These are phyloP conservation scores for Microglena sp. DNA, from an alignment of 139 green algal genomes.

Conservation along the genomic window DNA sequence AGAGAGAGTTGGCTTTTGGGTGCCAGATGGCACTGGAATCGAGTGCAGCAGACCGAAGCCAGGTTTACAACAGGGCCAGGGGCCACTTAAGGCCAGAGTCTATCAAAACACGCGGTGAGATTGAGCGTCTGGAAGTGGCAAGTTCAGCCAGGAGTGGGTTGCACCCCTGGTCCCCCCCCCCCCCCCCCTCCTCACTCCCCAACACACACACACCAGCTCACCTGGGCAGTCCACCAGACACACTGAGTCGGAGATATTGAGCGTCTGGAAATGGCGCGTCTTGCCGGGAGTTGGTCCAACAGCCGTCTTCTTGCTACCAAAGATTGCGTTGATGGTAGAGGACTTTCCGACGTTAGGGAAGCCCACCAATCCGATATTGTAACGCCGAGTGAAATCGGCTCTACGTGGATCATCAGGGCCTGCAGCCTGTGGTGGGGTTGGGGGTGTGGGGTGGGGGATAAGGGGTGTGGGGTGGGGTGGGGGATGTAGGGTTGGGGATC, in stretches of 20 bases:
- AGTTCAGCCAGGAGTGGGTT: no score
- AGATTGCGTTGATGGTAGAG: constrained; percentile 89
- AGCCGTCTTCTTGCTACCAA: constrained; percentile 89
- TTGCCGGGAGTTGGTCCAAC: constrained; percentile 94
- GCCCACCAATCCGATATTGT: constrained; percentile 82
- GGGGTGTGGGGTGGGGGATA: neutral
- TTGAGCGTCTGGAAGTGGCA: no score
- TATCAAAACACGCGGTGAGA: no score
- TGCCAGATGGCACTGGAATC: no score
- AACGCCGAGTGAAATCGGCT: constrained; percentile 17
- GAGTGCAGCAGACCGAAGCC: no score
- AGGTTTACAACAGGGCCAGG: no score
- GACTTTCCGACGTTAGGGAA: constrained; percentile 98
- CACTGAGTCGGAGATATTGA: constrained; percentile 65
- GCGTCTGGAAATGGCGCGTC: constrained; percentile 99
- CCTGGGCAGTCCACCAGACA: constrained; percentile 39
- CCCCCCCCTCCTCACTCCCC: no score
- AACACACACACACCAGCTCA: no score
- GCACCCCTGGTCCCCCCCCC: no score
- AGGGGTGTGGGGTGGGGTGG: neutral
- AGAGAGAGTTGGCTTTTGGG: no score
- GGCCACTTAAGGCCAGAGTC: no score
- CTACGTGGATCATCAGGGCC: constrained; percentile 7
- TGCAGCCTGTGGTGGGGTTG: constrained; percentile 1
- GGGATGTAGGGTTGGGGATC: neutral